Evolutionary conservation across 75 land plant species (phyloP).

Genomic region (Selaginella moellendorffii): DNA sequence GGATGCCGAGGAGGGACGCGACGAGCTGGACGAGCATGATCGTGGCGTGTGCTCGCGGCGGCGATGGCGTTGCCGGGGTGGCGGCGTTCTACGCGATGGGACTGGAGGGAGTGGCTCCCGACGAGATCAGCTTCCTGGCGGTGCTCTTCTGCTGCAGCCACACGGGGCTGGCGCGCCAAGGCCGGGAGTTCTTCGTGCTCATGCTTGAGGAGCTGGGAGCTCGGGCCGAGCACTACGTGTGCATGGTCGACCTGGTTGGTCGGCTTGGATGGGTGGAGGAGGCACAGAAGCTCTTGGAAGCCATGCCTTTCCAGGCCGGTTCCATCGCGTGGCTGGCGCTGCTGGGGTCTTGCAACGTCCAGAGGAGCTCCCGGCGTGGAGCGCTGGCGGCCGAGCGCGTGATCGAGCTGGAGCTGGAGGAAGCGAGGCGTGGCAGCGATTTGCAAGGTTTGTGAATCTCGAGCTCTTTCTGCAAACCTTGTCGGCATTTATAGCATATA

Average conservation of each 20-base stretch:
- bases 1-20: not conserved
- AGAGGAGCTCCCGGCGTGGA: not conserved
- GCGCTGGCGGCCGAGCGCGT: not conserved
- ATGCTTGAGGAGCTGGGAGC: not conserved
- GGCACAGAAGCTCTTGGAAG: not conserved
- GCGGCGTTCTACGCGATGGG: not conserved
- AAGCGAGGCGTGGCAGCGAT: no score
- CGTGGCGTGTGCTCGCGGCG: not conserved
- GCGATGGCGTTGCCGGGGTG: not conserved
- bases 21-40: not conserved
- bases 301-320: not conserved
- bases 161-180: not conserved
- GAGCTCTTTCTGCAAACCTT: no score
- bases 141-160: constrained; percentile 2
- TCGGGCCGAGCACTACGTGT: not conserved
- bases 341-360: not conserved
- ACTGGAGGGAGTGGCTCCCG: not conserved
- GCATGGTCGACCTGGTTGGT: constrained; percentile 2
- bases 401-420: no score
- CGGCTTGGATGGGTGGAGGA: not conserved
- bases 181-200: not conserved
- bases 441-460: no score
- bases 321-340: not conserved
- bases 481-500: no score
- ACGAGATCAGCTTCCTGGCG: not conserved